Evolutionary conservation across 176 grass and related monocot species (phyloP).

Genomic region (Chloris gayana): DNA sequence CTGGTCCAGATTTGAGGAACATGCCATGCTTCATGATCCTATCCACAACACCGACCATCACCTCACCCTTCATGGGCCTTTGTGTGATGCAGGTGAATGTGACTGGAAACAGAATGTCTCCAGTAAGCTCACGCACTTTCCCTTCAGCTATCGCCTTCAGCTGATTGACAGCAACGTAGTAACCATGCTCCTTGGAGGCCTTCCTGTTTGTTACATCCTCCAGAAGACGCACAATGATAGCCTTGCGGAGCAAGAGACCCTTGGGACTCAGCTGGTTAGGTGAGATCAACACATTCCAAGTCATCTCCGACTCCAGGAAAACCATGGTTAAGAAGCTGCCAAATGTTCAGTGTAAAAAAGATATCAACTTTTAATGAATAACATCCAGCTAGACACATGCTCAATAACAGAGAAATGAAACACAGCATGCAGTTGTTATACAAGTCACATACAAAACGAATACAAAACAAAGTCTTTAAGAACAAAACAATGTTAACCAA

Average conservation of each 20-base stretch:
- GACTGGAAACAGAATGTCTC: slow-evolving; percentile 84
- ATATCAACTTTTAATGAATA: neutral
- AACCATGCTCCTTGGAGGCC: slow-evolving; percentile 93
- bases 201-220: slow-evolving; percentile 83
- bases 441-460: neutral
- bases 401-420: neutral
- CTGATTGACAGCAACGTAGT: slow-evolving; percentile 69
- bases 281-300: slow-evolving; percentile 83
- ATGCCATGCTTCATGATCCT: slow-evolving; percentile 85
- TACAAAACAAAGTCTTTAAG: neutral
- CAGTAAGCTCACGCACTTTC: slow-evolving; percentile 71
- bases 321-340: slow-evolving; percentile 66
- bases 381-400: slow-evolving; percentile 8
- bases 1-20: slow-evolving; percentile 81
- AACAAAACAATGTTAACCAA: slow-evolving; percentile 1
- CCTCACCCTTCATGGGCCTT: slow-evolving; percentile 83
- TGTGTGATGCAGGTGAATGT: slow-evolving; percentile 72
- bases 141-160: slow-evolving; percentile 77
- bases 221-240: slow-evolving; percentile 73
- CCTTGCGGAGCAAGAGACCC: slow-evolving; percentile 75
- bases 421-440: neutral
- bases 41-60: slow-evolving; percentile 62
- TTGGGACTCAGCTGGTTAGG: slow-evolving; percentile 64
- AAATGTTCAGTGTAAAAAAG: slow-evolving; percentile 26
- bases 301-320: slow-evolving; percentile 78